A percentile compares a stretch with the other conserved stretches of the same genome.
Conservation (phyloP, 192 early-diverging fungal species). For the Entophlyctis luteolus region DNA sequence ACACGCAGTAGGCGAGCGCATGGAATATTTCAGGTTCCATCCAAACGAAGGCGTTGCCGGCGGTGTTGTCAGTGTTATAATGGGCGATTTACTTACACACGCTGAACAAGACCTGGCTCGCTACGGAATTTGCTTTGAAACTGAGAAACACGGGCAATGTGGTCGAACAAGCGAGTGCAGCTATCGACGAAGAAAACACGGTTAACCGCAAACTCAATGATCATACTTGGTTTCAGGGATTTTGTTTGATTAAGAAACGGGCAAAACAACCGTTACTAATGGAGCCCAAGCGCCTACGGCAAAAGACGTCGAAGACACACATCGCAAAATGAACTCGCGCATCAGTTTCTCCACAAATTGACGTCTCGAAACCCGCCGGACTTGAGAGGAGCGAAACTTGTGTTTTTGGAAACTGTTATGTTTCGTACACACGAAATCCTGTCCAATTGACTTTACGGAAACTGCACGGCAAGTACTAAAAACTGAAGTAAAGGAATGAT, state of each 20-base stretch:
- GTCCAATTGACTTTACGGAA: conserved; percentile 13
- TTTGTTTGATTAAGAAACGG: neutral
- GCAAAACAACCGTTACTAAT: neutral
- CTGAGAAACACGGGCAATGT: too few relatives aligned
- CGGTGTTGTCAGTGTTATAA: conserved; percentile 25
- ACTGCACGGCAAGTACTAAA: conserved; percentile 18
- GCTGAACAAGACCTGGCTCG: conserved; percentile 12
- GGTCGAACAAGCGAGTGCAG: too few relatives aligned
- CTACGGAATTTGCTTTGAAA: conserved; percentile 25
- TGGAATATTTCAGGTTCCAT: conserved; percentile 25
- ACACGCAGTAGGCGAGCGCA: too few relatives aligned
- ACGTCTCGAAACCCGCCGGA: conserved; percentile 9
- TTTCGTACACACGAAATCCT: conserved; percentile 8
- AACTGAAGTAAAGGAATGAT: conserved; percentile 17
- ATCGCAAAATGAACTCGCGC: neutral
- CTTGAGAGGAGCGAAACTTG: conserved; percentile 2
- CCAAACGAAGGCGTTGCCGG: conserved; percentile 26
- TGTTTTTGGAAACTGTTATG: conserved; percentile 13
- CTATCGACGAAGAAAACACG: too few relatives aligned
- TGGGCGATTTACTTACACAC: conserved; percentile 20
- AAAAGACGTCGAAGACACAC: neutral
- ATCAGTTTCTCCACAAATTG: neutral
- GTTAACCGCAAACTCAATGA: too few relatives aligned
- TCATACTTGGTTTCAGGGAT: too few relatives aligned
- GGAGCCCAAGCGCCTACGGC: neutral